phyloP scores from a whole-genome alignment of 345 rosid species.

The Eucalyptus sideroxylon region DNA sequence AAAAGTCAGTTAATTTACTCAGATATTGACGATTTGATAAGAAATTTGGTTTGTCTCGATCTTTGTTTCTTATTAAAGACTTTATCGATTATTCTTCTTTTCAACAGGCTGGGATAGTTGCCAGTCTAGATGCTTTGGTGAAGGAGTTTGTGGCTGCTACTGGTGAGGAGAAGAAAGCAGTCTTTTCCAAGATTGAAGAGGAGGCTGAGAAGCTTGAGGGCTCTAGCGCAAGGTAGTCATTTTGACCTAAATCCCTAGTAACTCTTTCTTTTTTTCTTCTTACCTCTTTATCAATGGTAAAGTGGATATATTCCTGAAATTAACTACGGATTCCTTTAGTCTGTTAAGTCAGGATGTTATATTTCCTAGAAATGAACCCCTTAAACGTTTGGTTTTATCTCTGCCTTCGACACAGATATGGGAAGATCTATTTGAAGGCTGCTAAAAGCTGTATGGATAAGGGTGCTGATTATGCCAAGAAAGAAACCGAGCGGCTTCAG shows the following conservation, averaged over 20 bases:
- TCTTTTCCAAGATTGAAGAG: conserved; percentile 54
- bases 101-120: conserved; percentile 77
- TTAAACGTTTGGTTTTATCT: background rate
- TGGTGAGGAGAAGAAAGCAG: conserved; percentile 60
- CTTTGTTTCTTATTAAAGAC: background rate
- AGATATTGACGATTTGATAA: background rate
- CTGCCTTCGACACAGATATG: conserved; percentile 28
- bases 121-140: conserved; percentile 63
- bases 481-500: conserved; percentile 68
- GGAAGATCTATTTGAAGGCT: conserved; percentile 68
- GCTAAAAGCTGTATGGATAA: conserved; percentile 67
- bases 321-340: background rate
- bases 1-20: conserved; percentile 22
- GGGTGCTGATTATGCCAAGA: conserved; percentile 69
- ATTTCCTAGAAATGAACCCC: background rate
- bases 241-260: background rate
- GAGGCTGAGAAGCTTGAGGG: conserved; percentile 74
- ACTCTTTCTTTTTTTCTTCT: background rate
- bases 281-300: background rate
- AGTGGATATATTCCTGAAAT: background rate
- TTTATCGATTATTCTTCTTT: background rate
- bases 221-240: conserved; percentile 39
- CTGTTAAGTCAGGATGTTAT: background rate
- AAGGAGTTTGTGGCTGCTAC: conserved; percentile 78
- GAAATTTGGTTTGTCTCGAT: background rate